These are phyloP conservation scores for Aureobasidium mangrovei DNA, from an alignment of 2,329 filamentous ascomycete genomes.

Conservation along the genomic window DNA sequence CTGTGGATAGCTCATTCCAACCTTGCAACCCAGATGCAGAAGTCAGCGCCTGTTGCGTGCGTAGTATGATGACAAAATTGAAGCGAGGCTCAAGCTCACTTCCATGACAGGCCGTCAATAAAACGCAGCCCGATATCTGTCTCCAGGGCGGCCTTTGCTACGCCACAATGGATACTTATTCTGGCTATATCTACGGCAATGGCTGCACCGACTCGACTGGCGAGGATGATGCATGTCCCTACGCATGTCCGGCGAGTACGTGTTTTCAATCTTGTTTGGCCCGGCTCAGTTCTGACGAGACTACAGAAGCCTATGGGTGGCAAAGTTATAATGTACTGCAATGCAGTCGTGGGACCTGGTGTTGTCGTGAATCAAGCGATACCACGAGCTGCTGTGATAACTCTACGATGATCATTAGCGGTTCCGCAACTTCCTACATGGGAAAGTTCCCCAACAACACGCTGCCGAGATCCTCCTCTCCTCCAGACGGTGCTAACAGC, in stretches of 20 bases:
- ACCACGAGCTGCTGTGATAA: not conserved
- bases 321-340: constrained; percentile 3
- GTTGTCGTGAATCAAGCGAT: not conserved
- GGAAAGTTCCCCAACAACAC: not conserved
- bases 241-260: not conserved
- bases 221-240: not conserved
- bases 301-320: not conserved
- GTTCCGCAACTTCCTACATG: not conserved
- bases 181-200: constrained; percentile 7
- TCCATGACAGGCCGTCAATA: not conserved
- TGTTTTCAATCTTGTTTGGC: not conserved
- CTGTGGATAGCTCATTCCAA: not conserved
- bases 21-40: not conserved
- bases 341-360: not conserved
- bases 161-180: not conserved
- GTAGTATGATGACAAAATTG: not conserved
- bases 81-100: not conserved
- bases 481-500: not conserved
- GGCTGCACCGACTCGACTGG: constrained; percentile 4
- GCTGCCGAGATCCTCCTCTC: not conserved
- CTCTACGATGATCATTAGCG: not conserved
- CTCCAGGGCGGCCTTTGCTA: constrained; percentile 6
- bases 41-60: constrained; percentile 8
- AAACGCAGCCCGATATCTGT: constrained; percentile 2
- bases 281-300: not conserved